phyloP scores from a whole-genome alignment of 495 filamentous ascomycete genomes.

The Aspergillus sclerotiicarbonarius region DNA sequence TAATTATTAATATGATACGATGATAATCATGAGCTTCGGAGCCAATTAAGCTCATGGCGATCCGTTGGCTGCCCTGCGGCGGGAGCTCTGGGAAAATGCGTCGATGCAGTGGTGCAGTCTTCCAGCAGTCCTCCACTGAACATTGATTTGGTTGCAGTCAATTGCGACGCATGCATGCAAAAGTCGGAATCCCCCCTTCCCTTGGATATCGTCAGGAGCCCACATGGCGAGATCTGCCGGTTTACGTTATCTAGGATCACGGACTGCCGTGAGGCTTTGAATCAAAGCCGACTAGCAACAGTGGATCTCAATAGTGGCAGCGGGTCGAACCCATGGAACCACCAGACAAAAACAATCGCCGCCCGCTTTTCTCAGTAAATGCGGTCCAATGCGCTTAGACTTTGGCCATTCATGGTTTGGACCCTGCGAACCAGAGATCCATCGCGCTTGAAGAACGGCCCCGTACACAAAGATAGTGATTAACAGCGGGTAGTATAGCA shows the following conservation, averaged over 20 bases:
- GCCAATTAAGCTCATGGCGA: background rate
- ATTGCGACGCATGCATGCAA: background rate
- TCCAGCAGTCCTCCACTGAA: too few species aligned
- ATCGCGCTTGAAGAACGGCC: background rate
- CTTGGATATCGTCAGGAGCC: background rate
- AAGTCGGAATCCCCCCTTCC: background rate
- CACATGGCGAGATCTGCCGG: background rate
- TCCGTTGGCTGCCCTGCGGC: background rate
- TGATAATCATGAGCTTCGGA: background rate
- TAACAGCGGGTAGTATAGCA: background rate
- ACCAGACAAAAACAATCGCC: background rate
- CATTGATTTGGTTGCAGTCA: too few species aligned
- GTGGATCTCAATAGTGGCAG: slow-evolving; percentile 10
- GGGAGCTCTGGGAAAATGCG: background rate
- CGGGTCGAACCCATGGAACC: slow-evolving; percentile 1
- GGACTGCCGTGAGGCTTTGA: slow-evolving; percentile 4
- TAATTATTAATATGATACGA: background rate
- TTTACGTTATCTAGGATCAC: background rate
- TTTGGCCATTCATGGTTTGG: slow-evolving; percentile 2
- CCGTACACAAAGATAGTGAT: background rate
- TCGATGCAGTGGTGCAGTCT: too few species aligned
- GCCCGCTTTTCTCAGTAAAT: background rate
- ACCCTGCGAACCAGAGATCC: background rate
- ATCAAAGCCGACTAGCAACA: background rate
- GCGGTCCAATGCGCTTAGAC: background rate